Evolutionary conservation across 805 yeast genomes (phyloP).

Genomic region (Brettanomyces sp.): DNA sequence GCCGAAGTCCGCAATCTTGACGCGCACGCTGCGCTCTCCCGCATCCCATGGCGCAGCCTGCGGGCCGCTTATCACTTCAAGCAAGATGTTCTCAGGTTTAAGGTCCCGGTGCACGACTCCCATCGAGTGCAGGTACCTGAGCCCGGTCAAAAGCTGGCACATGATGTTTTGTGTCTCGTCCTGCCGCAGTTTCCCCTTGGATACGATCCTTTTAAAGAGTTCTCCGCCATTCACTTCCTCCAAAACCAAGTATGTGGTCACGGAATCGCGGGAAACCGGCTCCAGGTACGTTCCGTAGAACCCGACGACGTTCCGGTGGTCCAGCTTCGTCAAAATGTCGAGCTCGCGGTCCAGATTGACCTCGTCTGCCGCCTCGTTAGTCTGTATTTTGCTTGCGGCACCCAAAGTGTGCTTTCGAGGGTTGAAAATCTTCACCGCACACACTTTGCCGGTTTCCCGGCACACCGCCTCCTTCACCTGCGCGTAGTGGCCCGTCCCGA

Average conservation of each 20-base stretch:
- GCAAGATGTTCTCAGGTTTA: slow-evolving; percentile 83
- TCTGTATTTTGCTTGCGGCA: slow-evolving; percentile 14
- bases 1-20: slow-evolving; percentile 82
- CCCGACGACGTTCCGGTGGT: slow-evolving; percentile 64
- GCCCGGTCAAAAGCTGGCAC: slow-evolving; percentile 45
- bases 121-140: slow-evolving; percentile 82
- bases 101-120: slow-evolving; percentile 90
- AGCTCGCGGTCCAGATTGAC: slow-evolving; percentile 51
- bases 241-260: slow-evolving; percentile 53
- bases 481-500: slow-evolving; percentile 77
- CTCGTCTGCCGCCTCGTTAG: slow-evolving; percentile 7
- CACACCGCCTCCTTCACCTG: slow-evolving; percentile 64
- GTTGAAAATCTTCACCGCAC: slow-evolving; percentile 65
- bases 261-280: slow-evolving; percentile 35
- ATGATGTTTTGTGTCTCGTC: slow-evolving; percentile 55
- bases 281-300: slow-evolving; percentile 48
- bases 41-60: slow-evolving; percentile 46
- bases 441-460: slow-evolving; percentile 46
- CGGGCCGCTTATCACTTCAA: slow-evolving; percentile 35
- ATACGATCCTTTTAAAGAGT: slow-evolving; percentile 60
- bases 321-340: slow-evolving; percentile 51
- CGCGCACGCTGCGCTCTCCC: slow-evolving; percentile 49
- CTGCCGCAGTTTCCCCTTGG: slow-evolving; percentile 51
- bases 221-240: slow-evolving; percentile 74
- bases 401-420: slow-evolving; percentile 21